Conservation (phyloP, 768 basidiomycete species). For the Chlorophyllum brunneum region DNA sequence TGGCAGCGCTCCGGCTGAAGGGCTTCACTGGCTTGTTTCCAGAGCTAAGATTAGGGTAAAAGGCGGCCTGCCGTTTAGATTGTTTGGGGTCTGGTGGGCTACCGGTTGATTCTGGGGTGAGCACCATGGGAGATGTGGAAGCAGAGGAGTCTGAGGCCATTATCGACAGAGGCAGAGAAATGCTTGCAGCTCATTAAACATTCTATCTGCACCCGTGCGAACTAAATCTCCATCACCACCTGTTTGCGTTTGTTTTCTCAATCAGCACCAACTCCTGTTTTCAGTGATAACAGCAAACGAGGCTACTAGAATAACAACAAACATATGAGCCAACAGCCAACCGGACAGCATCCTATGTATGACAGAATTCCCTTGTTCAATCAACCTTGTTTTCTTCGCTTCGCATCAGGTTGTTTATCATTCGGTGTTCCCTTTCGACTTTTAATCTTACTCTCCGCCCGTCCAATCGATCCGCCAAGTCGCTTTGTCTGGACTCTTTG, state of each 20-base stretch:
- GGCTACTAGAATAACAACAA: too few species aligned
- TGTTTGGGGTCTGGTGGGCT: conserved; percentile 34
- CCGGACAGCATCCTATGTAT: too few species aligned
- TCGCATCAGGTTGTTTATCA: conserved; percentile 23
- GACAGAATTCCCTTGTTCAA: too few species aligned
- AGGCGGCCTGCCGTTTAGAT: conserved; percentile 65
- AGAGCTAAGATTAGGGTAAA: conserved; percentile 73
- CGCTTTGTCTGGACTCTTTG: conserved; percentile 52
- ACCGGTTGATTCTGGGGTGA: conserved; percentile 63
- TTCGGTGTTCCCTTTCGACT: conserved; percentile 16
- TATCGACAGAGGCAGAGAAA: not conserved
- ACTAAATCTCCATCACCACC: not conserved
- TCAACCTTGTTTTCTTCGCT: conserved; percentile 36
- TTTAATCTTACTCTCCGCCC: conserved; percentile 18
- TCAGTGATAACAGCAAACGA: too few species aligned
- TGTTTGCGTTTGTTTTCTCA: not conserved
- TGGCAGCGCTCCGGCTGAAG: conserved; percentile 87
- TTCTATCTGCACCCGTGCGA: conserved; percentile 7
- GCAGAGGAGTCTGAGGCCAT: conserved; percentile 43
- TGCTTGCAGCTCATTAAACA: not conserved
- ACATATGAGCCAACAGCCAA: too few species aligned
- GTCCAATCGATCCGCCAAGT: conserved; percentile 33
- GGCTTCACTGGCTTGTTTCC: conserved; percentile 75
- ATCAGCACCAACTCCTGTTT: not conserved
- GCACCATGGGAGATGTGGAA: conserved; percentile 46